Evolutionary conservation across 768 basidiomycete species (phyloP), one percentile per base, ranked within the genome.

Genomic region (Amanita subjunquillea): DNA sequence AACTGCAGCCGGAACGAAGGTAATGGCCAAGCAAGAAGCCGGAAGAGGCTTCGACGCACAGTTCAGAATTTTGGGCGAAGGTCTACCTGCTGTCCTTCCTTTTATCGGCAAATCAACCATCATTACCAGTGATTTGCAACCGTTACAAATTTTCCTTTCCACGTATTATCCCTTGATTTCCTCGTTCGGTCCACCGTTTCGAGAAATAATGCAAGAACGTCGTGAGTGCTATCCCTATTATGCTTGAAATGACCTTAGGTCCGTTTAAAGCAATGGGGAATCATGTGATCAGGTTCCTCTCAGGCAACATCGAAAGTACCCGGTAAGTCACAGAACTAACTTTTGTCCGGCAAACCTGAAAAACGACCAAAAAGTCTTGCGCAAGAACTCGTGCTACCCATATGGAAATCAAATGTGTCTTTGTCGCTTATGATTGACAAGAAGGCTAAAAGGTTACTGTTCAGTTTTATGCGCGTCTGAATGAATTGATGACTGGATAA

Each of bases 361-460:
- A 56, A 22, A n/a, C 47, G 50, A 22, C 44, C 32, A 51, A 5
- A n/a, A 49, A 92, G 87, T 4, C 71, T 91, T 34, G 71, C 77
- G n/a, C 82, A 89, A 58, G 84, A 91, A 48, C 73, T 98, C 23
- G 66, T 86, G n/a, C 69, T 97, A n/a, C 95, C 96, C 0, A 77
- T 98, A 48, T 98, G 95, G 96, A 93, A 90, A 68, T 92, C 91
- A 2, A 85, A 85, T 54, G 80, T 83, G 10, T 95, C 92, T 0
- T 64, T 95, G 49, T 82, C 86, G 0, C 73, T 98, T 54, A 92
- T 98, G 91, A 82, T 96, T 50, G 93, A 98, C 69, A 99, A 98
- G 67, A 88, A 88, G 62, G 90, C 92, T 23, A 98, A 98, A 69
- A 91, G 87, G 94, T 91, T 41, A 9, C 72, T 64, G 30, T 32